phyloP scores from a whole-genome alignment of 768 basidiomycete species.

The Hygrophorus russula region DNA sequence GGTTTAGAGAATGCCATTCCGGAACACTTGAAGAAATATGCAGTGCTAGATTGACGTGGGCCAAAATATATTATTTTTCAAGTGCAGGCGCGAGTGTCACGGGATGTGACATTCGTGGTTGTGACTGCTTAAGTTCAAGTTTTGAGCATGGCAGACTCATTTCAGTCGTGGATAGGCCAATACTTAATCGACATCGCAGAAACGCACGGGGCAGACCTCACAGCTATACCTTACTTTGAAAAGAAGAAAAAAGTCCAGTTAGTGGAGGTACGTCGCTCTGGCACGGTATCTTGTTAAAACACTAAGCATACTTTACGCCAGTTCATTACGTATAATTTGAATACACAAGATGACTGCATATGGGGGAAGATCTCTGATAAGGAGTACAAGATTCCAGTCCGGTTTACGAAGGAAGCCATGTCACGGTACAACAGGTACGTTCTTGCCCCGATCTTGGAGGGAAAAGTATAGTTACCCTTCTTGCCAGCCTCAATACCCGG shows the following conservation, averaged over 20 bases:
- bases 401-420: slow-evolving; percentile 43
- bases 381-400: slow-evolving; percentile 34
- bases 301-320: slow-evolving; percentile 14
- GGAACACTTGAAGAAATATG: slow-evolving; percentile 76
- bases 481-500: slow-evolving; percentile 14
- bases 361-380: slow-evolving; percentile 63
- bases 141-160: slow-evolving; percentile 23
- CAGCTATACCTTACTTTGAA: slow-evolving; percentile 17
- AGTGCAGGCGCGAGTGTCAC: too few relatives aligned
- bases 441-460: neutral
- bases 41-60: slow-evolving; percentile 53
- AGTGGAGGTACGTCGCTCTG: slow-evolving; percentile 30
- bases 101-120: neutral
- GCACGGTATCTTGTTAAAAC: neutral
- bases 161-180: slow-evolving; percentile 45
- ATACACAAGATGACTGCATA: slow-evolving; percentile 26
- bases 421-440: slow-evolving; percentile 27
- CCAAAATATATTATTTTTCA: neutral
- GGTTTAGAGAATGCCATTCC: slow-evolving; percentile 72
- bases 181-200: slow-evolving; percentile 43
- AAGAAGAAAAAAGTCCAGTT: slow-evolving; percentile 49
- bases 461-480: slow-evolving; percentile 1
- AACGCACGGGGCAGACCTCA: slow-evolving; percentile 35
- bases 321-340: slow-evolving; percentile 42
- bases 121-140: too few relatives aligned